These are phyloP conservation scores for Lactarius indigo DNA, from an alignment of 768 basidiomycete species.

Conservation along the genomic window DNA sequence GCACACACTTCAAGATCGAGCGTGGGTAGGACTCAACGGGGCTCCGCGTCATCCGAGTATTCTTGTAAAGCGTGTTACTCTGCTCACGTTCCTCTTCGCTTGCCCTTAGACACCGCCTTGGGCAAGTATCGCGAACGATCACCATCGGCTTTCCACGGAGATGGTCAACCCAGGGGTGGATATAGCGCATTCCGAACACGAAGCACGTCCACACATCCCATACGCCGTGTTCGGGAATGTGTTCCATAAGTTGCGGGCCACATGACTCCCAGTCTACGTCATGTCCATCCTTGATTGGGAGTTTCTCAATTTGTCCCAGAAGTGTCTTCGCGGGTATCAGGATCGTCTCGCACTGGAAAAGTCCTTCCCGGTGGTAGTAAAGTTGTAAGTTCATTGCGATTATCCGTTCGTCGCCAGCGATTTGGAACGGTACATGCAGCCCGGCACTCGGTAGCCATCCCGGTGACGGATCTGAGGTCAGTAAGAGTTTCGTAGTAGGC, in stretches of 20 bases:
- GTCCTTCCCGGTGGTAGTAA: not conserved
- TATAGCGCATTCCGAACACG: slow-evolving; percentile 24
- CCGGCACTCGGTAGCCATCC: slow-evolving; percentile 5
- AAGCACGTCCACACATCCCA: slow-evolving; percentile 18
- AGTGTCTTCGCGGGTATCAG: slow-evolving; percentile 14
- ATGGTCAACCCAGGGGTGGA: not conserved
- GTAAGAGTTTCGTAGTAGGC: not conserved
- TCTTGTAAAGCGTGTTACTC: slow-evolving; percentile 6
- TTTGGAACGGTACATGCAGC: slow-evolving; percentile 30
- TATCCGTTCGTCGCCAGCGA: slow-evolving; percentile 10
- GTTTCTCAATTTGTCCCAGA: slow-evolving; percentile 1
- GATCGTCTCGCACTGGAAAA: not conserved
- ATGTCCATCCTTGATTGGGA: not conserved
- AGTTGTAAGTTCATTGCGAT: slow-evolving; percentile 4
- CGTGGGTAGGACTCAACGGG: not conserved
- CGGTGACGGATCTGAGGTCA: slow-evolving; percentile 20
- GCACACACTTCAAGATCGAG: slow-evolving; percentile 17
- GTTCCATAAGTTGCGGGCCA: not conserved
- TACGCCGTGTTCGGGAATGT: not conserved
- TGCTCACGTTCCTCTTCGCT: slow-evolving; percentile 15
- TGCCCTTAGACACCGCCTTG: slow-evolving; percentile 12
- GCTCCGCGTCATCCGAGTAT: not conserved
- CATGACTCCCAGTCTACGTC: slow-evolving; percentile 19
- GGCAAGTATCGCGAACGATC: slow-evolving; percentile 21
- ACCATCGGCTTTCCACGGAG: slow-evolving; percentile 1